Base-by-base conservation (phyloP, 2,329 filamentous ascomycete genomes). In the Aspergillus jensenii region DNA sequence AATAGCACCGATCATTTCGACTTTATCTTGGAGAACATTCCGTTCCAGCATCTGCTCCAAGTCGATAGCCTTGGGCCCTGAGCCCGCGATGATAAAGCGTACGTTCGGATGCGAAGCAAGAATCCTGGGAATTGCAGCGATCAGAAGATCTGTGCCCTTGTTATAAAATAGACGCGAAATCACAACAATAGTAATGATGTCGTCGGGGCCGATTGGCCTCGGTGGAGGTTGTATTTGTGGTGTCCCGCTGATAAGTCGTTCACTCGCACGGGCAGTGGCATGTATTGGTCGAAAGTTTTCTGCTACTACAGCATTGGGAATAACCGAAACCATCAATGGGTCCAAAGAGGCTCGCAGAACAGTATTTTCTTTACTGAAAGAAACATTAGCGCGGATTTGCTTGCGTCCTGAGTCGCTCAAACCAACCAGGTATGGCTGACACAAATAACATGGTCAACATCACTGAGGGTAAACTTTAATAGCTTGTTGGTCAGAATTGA, bases 101-200 rank as follows among this genome's bases (percentile, higher is more conserved):
- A 96, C 95, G 71, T 98, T 96, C 1, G 91, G 90, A 71, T 99
- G 90, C 14, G 87, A 86, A 50, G 91, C 89, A 27, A 98, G 84
- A 53, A 99, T 96, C 48, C 93, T 88, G 0, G 95, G 95, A 54
- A 99, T 96, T 4, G 92, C 91, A 11, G 93, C 95, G 23, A 96
- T 96, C n/a, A 99, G 84, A 0, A 99, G 85, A 73, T 99, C 96
- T 1, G 91, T 98, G 59, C 95, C 95, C 74, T 99, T 99, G 77
- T 99, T 99, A 77, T 98, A 98, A 76, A 98, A 99, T 1, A 99
- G 86, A 19, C 95, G 91, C 8, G 93, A 97, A 61, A 99, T 96
- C 19, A 99, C 93, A 2, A 99, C 91, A 58, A 99, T 97, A 7
- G 92, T 97, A 68, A 99, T 93, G 11, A 87, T 89, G 67, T 97